These are phyloP conservation scores for Phaeosphaeria sp. DNA, from an alignment of 2,329 filamentous ascomycete genomes.

Conservation along the genomic window DNA sequence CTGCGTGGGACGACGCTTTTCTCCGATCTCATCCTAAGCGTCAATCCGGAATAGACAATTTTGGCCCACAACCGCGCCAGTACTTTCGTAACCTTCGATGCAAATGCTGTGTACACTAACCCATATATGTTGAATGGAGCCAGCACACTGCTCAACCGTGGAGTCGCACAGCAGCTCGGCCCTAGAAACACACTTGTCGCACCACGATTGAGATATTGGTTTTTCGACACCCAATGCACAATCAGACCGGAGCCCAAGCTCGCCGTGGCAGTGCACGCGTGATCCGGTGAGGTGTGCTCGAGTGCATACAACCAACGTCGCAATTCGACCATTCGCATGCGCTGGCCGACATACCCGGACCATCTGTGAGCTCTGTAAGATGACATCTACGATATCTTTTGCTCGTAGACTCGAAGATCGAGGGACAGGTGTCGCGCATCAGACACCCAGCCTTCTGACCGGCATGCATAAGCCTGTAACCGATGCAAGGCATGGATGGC, in stretches of 20 bases:
- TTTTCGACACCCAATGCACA: background rate
- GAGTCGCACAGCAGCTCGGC: conserved; percentile 30
- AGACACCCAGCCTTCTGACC: background rate
- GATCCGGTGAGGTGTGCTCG: conserved; percentile 3
- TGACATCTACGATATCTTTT: background rate
- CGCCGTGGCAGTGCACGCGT: background rate
- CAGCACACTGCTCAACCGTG: conserved; percentile 31
- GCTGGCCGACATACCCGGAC: background rate
- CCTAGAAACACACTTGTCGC: background rate
- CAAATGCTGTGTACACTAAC: conserved; percentile 19
- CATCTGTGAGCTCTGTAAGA: background rate
- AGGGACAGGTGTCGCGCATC: background rate
- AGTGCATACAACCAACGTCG: background rate
- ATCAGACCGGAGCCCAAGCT: background rate
- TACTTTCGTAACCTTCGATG: conserved; percentile 15
- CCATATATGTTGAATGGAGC: conserved; percentile 36
- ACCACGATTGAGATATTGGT: background rate
- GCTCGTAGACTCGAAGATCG: background rate
- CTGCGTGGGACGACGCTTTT: conserved; percentile 26
- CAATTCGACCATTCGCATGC: background rate
- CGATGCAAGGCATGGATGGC: background rate
- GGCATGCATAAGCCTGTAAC: background rate
- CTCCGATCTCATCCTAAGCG: conserved; percentile 28
- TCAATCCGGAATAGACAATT: background rate
- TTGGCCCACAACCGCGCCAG: background rate